Percentiles rank a stretch among this genome's conserved stretches.
phyloP scores from a whole-genome alignment of 2,329 filamentous ascomycete genomes.

The Fusarium solani-melongenae region DNA sequence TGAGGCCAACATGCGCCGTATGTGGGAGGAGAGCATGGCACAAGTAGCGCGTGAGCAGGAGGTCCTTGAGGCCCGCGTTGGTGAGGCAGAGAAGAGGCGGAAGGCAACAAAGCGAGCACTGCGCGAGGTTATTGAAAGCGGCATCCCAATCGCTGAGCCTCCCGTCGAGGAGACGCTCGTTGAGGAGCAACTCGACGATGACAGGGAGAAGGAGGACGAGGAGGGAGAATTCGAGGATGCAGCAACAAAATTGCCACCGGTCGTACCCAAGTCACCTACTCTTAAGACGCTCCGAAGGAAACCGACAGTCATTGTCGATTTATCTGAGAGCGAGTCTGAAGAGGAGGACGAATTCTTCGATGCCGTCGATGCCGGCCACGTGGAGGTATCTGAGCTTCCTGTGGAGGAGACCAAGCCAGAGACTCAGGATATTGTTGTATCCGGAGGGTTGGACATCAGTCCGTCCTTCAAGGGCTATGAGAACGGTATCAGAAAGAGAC shows the following conservation, averaged over 20 bases:
- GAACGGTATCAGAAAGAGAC: constrained; percentile 79
- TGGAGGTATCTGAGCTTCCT: constrained; percentile 80
- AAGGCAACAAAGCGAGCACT: constrained; percentile 90
- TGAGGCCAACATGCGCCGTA: constrained; percentile 88
- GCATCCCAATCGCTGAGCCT: constrained; percentile 48
- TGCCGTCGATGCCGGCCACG: constrained; percentile 91
- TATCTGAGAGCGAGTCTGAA: constrained; percentile 85
- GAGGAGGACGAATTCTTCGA: constrained; percentile 97
- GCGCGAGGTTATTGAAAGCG: constrained; percentile 80
- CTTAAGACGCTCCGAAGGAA: constrained; percentile 60
- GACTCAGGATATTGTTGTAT: constrained; percentile 55
- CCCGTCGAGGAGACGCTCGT: constrained; percentile 44
- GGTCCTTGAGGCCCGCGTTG: constrained; percentile 85
- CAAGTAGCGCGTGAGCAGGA: constrained; percentile 96
- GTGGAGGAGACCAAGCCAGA: constrained; percentile 56
- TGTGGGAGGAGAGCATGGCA: constrained; percentile 99
- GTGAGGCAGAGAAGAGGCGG: constrained; percentile 89
- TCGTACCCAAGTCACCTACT: constrained; percentile 22
- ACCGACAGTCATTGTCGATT: constrained; percentile 74
- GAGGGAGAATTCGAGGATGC: constrained; percentile 41
- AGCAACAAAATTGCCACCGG: constrained; percentile 14
- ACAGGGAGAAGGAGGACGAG: constrained; percentile 28
- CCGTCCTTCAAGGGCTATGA: constrained; percentile 91
- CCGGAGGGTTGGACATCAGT: constrained; percentile 71
- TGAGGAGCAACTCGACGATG: constrained; percentile 46